These are phyloP conservation scores for Withania somnifera DNA, from an alignment of 305 asterid genomes.

Conservation along the genomic window DNA sequence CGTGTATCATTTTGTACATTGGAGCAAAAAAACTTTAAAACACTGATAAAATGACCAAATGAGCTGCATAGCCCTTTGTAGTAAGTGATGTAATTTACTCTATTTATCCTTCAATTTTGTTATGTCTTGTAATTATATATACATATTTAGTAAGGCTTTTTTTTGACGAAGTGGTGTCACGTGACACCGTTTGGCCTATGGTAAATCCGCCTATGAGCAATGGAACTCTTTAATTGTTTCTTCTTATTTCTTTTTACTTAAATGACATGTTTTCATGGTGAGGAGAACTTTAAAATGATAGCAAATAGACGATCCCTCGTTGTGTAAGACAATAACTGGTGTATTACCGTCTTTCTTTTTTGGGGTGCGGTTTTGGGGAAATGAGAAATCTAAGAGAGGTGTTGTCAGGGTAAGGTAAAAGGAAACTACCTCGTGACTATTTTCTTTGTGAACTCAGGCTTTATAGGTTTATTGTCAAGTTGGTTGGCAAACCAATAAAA, in stretches of 20 bases:
- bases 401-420: background rate
- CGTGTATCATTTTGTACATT: background rate
- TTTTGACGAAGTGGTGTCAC: background rate
- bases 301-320: background rate
- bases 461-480: background rate
- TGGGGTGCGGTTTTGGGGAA: background rate
- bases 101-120: background rate
- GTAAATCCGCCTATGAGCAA: background rate
- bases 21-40: background rate
- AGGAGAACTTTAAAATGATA: background rate
- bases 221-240: background rate
- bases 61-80: background rate
- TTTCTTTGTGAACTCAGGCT: background rate
- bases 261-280: background rate
- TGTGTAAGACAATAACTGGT: background rate
- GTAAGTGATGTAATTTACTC: background rate
- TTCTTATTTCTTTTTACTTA: background rate
- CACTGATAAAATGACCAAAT: background rate
- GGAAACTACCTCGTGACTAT: background rate
- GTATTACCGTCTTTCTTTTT: background rate
- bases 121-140: background rate
- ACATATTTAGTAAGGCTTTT: background rate
- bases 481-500: background rate
- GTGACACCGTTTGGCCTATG: background rate
- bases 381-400: background rate